Evolutionary conservation across 208 protist genomes (phyloP).

Genomic region (Trichomonas vaginalis): DNA sequence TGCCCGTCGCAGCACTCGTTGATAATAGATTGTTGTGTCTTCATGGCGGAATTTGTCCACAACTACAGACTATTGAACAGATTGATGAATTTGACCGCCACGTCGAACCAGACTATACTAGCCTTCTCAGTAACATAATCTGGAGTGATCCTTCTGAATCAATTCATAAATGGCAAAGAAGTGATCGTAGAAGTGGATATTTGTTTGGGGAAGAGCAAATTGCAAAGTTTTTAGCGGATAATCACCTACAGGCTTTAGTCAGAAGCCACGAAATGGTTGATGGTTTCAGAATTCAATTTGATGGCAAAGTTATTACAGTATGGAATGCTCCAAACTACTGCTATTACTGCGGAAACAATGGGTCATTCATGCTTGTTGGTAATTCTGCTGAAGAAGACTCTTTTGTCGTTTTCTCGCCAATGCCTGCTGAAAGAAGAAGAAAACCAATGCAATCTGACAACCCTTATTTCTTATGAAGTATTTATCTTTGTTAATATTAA

Average conservation of each 20-base stretch:
- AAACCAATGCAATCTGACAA: background rate
- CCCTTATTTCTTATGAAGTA: background rate
- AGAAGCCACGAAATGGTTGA: constrained; percentile 69
- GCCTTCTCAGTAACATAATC: constrained; percentile 65
- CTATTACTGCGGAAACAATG: background rate
- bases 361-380: background rate
- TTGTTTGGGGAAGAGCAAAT: constrained; percentile 54
- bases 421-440: background rate
- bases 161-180: constrained; percentile 58
- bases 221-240: constrained; percentile 51
- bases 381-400: background rate
- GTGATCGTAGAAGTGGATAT: constrained; percentile 61
- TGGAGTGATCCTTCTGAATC: constrained; percentile 67
- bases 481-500: too few relatives aligned
- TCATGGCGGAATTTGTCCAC: constrained; percentile 8
- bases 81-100: constrained; percentile 62
- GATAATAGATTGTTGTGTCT: constrained; percentile 17
- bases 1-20: constrained; percentile 55
- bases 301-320: constrained; percentile 57
- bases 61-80: constrained; percentile 22
- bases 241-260: constrained; percentile 56
- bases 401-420: background rate
- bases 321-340: constrained; percentile 65
- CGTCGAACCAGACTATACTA: constrained; percentile 48
- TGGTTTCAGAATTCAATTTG: constrained; percentile 67